A percentile compares a stretch with the other conserved stretches of the same genome.
These are phyloP conservation scores for Lasiodiplodia theobromae DNA, from an alignment of 2,329 filamentous ascomycete species.

Conservation along the genomic window DNA sequence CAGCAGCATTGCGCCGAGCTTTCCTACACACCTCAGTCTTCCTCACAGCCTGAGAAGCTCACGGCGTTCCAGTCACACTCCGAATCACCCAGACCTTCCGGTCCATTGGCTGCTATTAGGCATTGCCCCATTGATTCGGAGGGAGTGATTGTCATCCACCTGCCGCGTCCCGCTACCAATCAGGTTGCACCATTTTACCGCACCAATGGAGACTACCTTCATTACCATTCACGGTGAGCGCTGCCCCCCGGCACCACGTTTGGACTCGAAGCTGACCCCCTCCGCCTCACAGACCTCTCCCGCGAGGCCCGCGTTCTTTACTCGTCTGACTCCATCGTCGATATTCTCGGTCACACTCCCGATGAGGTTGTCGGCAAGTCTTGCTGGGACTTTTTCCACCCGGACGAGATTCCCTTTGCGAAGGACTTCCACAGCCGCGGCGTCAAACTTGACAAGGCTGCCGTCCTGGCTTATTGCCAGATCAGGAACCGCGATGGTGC, in stretches of 20 bases:
- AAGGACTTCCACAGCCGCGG: slow-evolving; percentile 75
- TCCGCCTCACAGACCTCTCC: slow-evolving; percentile 67
- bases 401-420: slow-evolving; percentile 79
- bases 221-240: slow-evolving; percentile 83
- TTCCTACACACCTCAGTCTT: not conserved
- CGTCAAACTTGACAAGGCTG: slow-evolving; percentile 81
- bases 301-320: slow-evolving; percentile 81
- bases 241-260: not conserved
- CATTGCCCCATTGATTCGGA: slow-evolving; percentile 27
- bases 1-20: not conserved
- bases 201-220: slow-evolving; percentile 80
- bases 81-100: slow-evolving; percentile 23
- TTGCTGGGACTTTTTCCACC: slow-evolving; percentile 86
- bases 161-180: not conserved
- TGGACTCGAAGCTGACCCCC: slow-evolving; percentile 30
- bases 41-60: not conserved
- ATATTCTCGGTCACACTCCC: slow-evolving; percentile 82
- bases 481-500: slow-evolving; percentile 72
- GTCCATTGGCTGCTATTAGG: slow-evolving; percentile 29
- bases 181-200: not conserved
- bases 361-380: slow-evolving; percentile 78
- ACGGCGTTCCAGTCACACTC: slow-evolving; percentile 7
- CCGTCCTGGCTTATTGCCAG: slow-evolving; percentile 80
- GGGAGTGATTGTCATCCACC: slow-evolving; percentile 10
- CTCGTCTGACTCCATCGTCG: slow-evolving; percentile 81